These are phyloP conservation scores for Leucoagaricus sp. DNA, from an alignment of 1,284 basidiomycete species.

Conservation along the genomic window DNA sequence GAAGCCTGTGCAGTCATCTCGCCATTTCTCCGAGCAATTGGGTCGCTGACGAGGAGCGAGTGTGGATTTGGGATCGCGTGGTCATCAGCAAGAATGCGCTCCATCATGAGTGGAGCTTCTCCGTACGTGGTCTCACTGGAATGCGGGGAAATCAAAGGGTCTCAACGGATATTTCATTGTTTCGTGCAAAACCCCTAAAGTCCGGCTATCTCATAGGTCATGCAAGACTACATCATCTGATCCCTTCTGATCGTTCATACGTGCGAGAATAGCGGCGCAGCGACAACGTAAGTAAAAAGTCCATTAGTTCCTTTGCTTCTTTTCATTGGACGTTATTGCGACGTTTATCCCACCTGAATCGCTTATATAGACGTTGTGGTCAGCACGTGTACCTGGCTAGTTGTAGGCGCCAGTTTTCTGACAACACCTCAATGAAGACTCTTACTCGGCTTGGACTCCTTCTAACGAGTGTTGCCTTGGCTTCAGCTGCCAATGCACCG, in stretches of 20 bases:
- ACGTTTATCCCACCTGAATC: not conserved
- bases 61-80: not conserved
- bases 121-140: not conserved
- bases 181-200: not conserved
- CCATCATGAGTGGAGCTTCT: not conserved
- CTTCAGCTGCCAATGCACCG: not conserved
- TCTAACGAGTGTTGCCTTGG: not conserved
- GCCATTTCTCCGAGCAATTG: slow-evolving; percentile 5
- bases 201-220: not conserved
- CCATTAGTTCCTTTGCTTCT: not conserved
- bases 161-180: not conserved
- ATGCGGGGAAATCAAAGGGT: slow-evolving; percentile 4
- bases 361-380: not conserved
- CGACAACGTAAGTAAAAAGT: not conserved
- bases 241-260: slow-evolving; percentile 1
- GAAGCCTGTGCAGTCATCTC: not conserved
- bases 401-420: too few relatives aligned
- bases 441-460: not conserved
- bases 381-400: not conserved
- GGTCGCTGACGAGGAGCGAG: not conserved
- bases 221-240: slow-evolving; percentile 3
- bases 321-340: slow-evolving; percentile 1
- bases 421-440: not conserved
- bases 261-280: not conserved
- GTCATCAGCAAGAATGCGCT: not conserved